These are phyloP conservation scores for Cucurbita argyrosperma DNA, from an alignment of 306 rosid genomes.

Conservation along the genomic window DNA sequence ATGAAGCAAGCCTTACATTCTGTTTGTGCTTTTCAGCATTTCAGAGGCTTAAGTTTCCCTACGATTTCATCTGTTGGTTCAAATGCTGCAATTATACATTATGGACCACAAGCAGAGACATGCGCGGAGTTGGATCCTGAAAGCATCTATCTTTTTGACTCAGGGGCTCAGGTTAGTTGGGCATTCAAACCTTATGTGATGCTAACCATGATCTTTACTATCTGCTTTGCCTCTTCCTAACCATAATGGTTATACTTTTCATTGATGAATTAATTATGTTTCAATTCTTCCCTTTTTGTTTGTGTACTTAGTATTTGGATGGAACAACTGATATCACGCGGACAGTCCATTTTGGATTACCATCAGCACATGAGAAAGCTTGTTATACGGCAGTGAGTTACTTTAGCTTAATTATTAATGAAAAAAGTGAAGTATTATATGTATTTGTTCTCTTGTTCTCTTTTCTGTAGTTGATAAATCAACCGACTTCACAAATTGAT, in stretches of 20 bases:
- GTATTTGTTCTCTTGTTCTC: neutral
- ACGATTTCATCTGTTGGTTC: conserved; percentile 95
- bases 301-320: conserved; percentile 62
- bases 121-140: conserved; percentile 88
- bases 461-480: neutral
- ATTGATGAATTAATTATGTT: neutral
- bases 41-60: conserved; percentile 92
- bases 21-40: conserved; percentile 39
- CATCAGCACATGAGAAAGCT: conserved; percentile 73
- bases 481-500: neutral
- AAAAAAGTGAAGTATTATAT: neutral
- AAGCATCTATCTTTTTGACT: conserved; percentile 79
- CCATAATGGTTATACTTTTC: neutral
- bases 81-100: conserved; percentile 96
- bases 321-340: conserved; percentile 97
- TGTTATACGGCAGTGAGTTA: conserved; percentile 83
- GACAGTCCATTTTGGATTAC: conserved; percentile 92
- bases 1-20: neutral
- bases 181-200: neutral
- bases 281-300: conserved; percentile 8
- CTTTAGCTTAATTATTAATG: conserved; percentile 5
- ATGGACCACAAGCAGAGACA: conserved; percentile 56
- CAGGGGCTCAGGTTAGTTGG: conserved; percentile 88
- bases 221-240: neutral
- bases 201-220: neutral